phyloP scores from a whole-genome alignment of 116 monocot genomes.

The Trichopus zeylanicus region DNA sequence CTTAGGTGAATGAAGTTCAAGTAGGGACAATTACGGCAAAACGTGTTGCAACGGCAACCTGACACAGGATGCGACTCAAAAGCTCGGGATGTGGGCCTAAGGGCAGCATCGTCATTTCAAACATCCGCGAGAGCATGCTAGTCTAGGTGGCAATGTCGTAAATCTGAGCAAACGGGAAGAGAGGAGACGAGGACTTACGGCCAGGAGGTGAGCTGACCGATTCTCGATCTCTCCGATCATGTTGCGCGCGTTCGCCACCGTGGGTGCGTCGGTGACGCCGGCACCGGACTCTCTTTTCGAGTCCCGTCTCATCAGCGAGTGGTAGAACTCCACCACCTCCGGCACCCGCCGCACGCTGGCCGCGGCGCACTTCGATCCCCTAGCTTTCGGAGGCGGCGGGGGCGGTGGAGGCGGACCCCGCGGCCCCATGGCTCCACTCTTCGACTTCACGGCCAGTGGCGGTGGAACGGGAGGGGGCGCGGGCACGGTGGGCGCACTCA shows the following conservation, averaged over 20 bases:
- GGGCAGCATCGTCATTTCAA: not conserved
- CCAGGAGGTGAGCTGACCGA: constrained; percentile 88
- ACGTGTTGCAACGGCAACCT: not conserved
- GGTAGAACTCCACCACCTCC: constrained; percentile 98
- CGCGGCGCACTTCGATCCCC: constrained; percentile 16
- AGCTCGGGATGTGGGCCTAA: not conserved
- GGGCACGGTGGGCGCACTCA: not conserved
- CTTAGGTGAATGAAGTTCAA: not conserved
- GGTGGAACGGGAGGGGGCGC: constrained; percentile 26
- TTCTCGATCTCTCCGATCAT: constrained; percentile 99
- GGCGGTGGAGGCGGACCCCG: constrained; percentile 37
- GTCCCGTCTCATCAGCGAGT: constrained; percentile 86
- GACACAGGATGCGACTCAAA: not conserved
- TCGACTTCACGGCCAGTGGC: constrained; percentile 1
- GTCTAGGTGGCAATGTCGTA: constrained; percentile 2
- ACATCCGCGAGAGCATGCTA: not conserved
- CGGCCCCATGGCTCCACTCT: not conserved
- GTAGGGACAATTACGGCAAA: not conserved
- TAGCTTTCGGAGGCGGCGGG: constrained; percentile 47
- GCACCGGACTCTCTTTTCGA: constrained; percentile 52
- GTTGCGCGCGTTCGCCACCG: constrained; percentile 52
- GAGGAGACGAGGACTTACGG: constrained; percentile 37
- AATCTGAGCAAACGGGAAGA: not conserved
- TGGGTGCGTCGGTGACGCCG: constrained; percentile 17
- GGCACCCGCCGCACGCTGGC: constrained; percentile 67